Evolutionary conservation across 768 basidiomycete genomes (phyloP).

Genomic region (Hericium rajendrae): DNA sequence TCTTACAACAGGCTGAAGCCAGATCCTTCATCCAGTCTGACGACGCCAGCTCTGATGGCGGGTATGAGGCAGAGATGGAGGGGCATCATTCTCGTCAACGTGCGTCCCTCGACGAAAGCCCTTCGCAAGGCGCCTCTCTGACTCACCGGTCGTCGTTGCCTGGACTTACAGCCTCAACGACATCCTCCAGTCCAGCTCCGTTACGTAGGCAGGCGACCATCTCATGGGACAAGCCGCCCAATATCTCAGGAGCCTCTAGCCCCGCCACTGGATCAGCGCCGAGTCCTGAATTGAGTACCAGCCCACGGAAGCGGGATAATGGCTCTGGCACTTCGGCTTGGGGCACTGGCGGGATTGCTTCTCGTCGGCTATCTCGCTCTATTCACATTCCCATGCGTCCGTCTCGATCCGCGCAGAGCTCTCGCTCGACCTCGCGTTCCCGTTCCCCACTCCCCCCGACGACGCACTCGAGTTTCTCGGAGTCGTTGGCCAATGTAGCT

Average conservation of each 20-base stretch:
- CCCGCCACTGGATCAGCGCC: not conserved
- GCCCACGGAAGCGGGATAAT: conserved; percentile 49
- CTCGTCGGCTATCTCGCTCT: conserved; percentile 76
- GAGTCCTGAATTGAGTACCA: conserved; percentile 46
- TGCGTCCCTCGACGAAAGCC: conserved; percentile 48
- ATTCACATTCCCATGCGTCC: conserved; percentile 67
- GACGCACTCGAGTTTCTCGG: conserved; percentile 56
- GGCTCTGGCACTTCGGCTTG: conserved; percentile 18
- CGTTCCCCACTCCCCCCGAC: conserved; percentile 82
- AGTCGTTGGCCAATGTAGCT: conserved; percentile 24
- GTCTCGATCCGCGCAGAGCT: conserved; percentile 69
- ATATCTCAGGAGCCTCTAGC: conserved; percentile 32
- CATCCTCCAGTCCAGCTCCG: conserved; percentile 61
- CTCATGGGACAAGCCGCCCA: conserved; percentile 60
- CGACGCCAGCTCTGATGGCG: conserved; percentile 72
- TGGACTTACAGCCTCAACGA: conserved; percentile 52
- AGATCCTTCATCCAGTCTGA: conserved; percentile 51
- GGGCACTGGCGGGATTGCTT: conserved; percentile 32
- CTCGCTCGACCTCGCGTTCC: conserved; percentile 91
- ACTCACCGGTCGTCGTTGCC: conserved; percentile 48
- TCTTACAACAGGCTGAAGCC: conserved; percentile 47
- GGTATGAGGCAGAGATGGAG: conserved; percentile 72
- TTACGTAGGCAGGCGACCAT: conserved; percentile 55
- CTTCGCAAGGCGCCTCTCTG: conserved; percentile 30
- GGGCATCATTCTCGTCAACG: conserved; percentile 58